Evolutionary conservation across 345 rosid genomes (phyloP).

Genomic region (Aquilaria sinensis): DNA sequence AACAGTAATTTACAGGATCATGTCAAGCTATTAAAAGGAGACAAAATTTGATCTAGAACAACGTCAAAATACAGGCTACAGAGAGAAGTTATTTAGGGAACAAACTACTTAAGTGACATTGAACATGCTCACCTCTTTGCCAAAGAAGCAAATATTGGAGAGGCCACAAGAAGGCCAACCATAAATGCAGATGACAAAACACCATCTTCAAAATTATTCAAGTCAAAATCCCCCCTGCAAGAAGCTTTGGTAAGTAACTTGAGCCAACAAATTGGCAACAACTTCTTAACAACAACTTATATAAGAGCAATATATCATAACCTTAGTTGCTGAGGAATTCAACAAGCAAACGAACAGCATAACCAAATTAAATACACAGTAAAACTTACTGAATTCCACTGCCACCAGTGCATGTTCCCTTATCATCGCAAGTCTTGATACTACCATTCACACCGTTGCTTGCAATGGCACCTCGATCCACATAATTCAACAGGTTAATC

Average conservation of each 20-base stretch:
- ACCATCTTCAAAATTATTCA: conserved; percentile 89
- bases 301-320: too few species aligned
- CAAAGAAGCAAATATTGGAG: conserved; percentile 85
- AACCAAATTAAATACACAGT: conserved; percentile 7
- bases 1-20: too few species aligned
- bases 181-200: conserved; percentile 92
- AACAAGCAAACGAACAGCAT: background rate
- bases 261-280: background rate
- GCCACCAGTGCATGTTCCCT: conserved; percentile 61
- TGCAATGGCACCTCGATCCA: conserved; percentile 94
- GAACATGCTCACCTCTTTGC: conserved; percentile 57
- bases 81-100: background rate
- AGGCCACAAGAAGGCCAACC: conserved; percentile 94
- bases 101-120: background rate
- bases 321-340: too few species aligned
- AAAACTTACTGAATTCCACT: conserved; percentile 80
- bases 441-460: conserved; percentile 96
- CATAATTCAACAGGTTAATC: conserved; percentile 71
- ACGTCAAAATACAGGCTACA: too few species aligned
- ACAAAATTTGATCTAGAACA: too few species aligned
- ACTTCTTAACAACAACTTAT: conserved; percentile 1
- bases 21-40: too few species aligned
- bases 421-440: conserved; percentile 44
- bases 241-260: conserved; percentile 12
- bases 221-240: conserved; percentile 71